These are phyloP conservation scores for Yarrowia yakushimensis DNA, from an alignment of 805 yeast species.

Conservation along the genomic window DNA sequence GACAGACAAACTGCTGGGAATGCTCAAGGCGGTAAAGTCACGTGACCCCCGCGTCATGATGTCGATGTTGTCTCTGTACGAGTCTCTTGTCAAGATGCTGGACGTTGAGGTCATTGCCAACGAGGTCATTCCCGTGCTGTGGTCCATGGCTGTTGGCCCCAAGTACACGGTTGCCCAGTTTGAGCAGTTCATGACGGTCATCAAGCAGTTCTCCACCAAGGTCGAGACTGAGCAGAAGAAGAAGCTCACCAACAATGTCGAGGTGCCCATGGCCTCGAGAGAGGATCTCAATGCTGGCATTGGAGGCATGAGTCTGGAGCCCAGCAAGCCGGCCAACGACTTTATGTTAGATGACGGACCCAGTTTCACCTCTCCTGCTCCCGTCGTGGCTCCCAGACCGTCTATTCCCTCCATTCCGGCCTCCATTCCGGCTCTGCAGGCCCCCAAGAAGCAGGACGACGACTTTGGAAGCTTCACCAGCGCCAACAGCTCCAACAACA, in stretches of 20 bases:
- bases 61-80: constrained; percentile 47
- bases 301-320: background rate
- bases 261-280: background rate
- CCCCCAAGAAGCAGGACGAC: background rate
- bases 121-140: constrained; percentile 52
- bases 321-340: background rate
- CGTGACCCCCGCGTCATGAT: constrained; percentile 63
- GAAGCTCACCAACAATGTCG: constrained; percentile 33
- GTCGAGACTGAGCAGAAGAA: constrained; percentile 46
- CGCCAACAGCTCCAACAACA: background rate
- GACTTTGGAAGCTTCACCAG: background rate
- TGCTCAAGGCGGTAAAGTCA: constrained; percentile 70
- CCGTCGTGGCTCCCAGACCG: background rate
- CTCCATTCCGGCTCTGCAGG: constrained; percentile 2
- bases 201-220: constrained; percentile 43
- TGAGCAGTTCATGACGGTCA: constrained; percentile 39
- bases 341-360: constrained; percentile 4
- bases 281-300: background rate
- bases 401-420: background rate
- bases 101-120: constrained; percentile 51
- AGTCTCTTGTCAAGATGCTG: constrained; percentile 39
- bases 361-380: background rate
- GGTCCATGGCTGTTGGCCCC: constrained; percentile 49
- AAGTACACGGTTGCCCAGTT: constrained; percentile 46
- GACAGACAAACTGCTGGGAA: constrained; percentile 75